Percentiles rank a stretch among this genome's conserved stretches.
Evolutionary conservation across 2,329 filamentous ascomycete species (phyloP).

Genomic region (Coniella vitis): DNA sequence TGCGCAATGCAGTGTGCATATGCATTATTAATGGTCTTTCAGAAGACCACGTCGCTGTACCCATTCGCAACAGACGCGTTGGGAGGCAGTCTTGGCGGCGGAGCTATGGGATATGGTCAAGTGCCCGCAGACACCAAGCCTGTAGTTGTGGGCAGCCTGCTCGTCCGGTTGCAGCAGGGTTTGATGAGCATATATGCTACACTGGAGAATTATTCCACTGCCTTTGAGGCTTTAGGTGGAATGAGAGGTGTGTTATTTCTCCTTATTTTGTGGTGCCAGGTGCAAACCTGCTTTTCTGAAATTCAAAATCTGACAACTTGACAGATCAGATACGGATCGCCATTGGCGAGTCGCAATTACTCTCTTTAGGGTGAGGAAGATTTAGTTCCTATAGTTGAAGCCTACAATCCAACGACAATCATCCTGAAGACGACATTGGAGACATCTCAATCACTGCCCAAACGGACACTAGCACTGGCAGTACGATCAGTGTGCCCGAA

Average conservation of each 20-base stretch:
- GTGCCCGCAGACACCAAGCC: conserved; percentile 1
- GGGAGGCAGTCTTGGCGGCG: conserved; percentile 8
- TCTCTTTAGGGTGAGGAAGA: not conserved
- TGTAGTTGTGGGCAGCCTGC: conserved; percentile 27
- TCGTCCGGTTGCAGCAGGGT: conserved; percentile 34
- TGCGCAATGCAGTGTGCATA: conserved; percentile 41
- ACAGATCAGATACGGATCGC: conserved; percentile 22
- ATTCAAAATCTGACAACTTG: too few species aligned
- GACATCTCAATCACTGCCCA: too few species aligned
- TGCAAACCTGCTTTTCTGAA: too few species aligned
- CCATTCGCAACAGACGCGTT: conserved; percentile 22
- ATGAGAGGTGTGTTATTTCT: conserved; percentile 32
- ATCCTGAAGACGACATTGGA: not conserved
- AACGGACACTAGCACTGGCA: too few species aligned
- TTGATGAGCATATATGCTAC: conserved; percentile 34
- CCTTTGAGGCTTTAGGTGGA: conserved; percentile 37
- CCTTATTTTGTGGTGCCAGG: not conserved
- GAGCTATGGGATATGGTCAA: not conserved
- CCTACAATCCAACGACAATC: too few species aligned
- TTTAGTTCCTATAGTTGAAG: too few species aligned
- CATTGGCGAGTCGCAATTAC: conserved; percentile 16
- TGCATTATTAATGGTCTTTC: conserved; percentile 35
- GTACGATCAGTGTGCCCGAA: too few species aligned
- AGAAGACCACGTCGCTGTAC: conserved; percentile 33
- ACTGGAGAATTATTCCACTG: conserved; percentile 36